phyloP scores from a whole-genome alignment of 2,329 filamentous ascomycete species.

The Colletotrichum filicis region DNA sequence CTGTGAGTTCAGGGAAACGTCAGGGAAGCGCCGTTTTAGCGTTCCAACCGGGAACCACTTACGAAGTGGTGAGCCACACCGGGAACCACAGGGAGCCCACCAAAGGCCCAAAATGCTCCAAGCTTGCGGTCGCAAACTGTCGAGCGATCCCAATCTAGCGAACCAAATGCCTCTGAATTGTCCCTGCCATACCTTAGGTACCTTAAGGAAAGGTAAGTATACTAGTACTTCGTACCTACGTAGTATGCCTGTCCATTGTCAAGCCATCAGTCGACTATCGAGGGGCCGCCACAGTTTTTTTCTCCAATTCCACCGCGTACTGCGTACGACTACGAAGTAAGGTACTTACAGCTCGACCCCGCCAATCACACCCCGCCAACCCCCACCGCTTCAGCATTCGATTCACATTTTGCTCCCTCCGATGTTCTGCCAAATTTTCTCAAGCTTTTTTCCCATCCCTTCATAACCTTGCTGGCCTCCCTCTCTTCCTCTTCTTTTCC shows the following conservation, averaged over 20 bases:
- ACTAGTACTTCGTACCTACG: too few relatives aligned
- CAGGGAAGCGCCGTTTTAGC: background rate
- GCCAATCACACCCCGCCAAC: slow-evolving; percentile 36
- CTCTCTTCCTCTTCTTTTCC: slow-evolving; percentile 3
- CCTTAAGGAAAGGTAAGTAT: too few relatives aligned
- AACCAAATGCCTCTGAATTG: background rate
- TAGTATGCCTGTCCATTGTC: background rate
- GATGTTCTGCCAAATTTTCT: slow-evolving; percentile 27
- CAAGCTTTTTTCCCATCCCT: slow-evolving; percentile 33
- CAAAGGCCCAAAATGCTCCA: background rate
- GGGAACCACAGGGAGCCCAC: background rate
- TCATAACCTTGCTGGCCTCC: slow-evolving; percentile 19
- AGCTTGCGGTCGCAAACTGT: background rate
- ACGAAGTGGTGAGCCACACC: background rate
- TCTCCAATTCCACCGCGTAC: background rate
- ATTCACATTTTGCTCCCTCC: slow-evolving; percentile 30
- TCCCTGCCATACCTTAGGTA: background rate
- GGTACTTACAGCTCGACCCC: slow-evolving; percentile 28
- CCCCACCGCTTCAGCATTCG: slow-evolving; percentile 32
- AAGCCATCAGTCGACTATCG: background rate
- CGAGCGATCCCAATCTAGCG: background rate
- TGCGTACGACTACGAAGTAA: too few relatives aligned
- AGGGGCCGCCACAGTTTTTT: background rate
- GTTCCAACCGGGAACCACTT: background rate
- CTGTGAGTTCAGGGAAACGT: slow-evolving; percentile 17